A percentile compares a stretch with the other conserved stretches of the same genome.
phyloP scores from a whole-genome alignment of 352 stramenopile species.

The Proteromonas lacertae region DNA sequence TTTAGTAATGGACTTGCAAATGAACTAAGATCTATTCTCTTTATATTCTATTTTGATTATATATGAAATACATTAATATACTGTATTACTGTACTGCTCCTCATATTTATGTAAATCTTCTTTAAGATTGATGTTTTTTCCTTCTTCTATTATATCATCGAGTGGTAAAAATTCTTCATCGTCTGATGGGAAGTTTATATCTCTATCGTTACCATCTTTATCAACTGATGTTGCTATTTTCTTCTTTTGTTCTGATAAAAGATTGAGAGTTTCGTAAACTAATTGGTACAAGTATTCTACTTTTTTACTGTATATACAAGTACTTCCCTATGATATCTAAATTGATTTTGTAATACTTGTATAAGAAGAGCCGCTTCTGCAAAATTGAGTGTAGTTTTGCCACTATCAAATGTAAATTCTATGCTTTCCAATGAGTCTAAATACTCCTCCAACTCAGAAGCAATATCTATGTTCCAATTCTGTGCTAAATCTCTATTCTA shows the following conservation, averaged over 20 bases:
- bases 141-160: background rate
- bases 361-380: slow-evolving; percentile 49
- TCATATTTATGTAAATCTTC: too few relatives aligned
- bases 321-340: slow-evolving; percentile 21
- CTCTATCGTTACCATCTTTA: background rate
- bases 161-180: background rate
- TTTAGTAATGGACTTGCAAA: too few relatives aligned
- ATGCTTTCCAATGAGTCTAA: slow-evolving; percentile 28
- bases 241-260: slow-evolving; percentile 9
- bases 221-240: background rate
- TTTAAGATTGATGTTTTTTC: slow-evolving; percentile 2
- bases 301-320: slow-evolving; percentile 53
- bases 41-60: too few relatives aligned
- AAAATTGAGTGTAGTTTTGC: slow-evolving; percentile 32
- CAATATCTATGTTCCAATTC: slow-evolving; percentile 57
- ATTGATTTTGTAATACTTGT: slow-evolving; percentile 3
- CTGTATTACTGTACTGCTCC: too few relatives aligned
- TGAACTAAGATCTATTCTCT: too few relatives aligned
- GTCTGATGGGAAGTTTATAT: background rate
- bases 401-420: slow-evolving; percentile 8
- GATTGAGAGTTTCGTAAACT: slow-evolving; percentile 40
- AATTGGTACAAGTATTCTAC: slow-evolving; percentile 54
- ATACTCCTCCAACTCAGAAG: slow-evolving; percentile 45
- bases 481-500: slow-evolving; percentile 47
- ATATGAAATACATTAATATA: too few relatives aligned